Conservation (phyloP, 441 rosid species). For the Erodium moschatum region DNA sequence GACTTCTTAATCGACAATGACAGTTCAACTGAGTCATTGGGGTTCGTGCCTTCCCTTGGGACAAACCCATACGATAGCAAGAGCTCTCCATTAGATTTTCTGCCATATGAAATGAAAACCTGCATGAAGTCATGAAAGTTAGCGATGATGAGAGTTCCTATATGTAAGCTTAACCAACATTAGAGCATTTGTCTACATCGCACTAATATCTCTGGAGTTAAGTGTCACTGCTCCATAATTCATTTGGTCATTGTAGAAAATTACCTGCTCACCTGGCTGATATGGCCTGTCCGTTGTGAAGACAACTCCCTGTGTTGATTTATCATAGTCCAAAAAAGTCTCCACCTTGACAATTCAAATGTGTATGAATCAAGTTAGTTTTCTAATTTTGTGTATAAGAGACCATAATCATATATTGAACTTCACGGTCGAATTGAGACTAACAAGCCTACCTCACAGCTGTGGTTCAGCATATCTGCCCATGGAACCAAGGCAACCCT, state of each 20-base stretch:
- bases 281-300: slow-evolving; percentile 69
- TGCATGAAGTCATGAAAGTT: slow-evolving; percentile 30
- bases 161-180: neutral
- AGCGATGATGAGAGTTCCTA: neutral
- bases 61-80: slow-evolving; percentile 89
- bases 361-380: slow-evolving; percentile 16
- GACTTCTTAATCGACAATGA: slow-evolving; percentile 60
- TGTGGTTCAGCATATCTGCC: slow-evolving; percentile 98
- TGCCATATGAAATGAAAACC: slow-evolving; percentile 97
- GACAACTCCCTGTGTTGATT: slow-evolving; percentile 70
- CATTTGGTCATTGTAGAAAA: neutral
- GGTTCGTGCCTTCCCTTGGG: slow-evolving; percentile 88
- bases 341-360: slow-evolving; percentile 48
- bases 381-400: slow-evolving; percentile 12
- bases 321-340: slow-evolving; percentile 87
- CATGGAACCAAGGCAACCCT: slow-evolving; percentile 93
- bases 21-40: slow-evolving; percentile 81
- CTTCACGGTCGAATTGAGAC: slow-evolving; percentile 5
- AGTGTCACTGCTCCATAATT: neutral
- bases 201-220: neutral
- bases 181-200: neutral
- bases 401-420: neutral
- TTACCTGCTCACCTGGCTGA: slow-evolving; percentile 99
- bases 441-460: slow-evolving; percentile 56
- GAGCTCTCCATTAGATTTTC: slow-evolving; percentile 87